Conservation (phyloP, 1,284 basidiomycete species). For the Anthracocystis setariae region DNA sequence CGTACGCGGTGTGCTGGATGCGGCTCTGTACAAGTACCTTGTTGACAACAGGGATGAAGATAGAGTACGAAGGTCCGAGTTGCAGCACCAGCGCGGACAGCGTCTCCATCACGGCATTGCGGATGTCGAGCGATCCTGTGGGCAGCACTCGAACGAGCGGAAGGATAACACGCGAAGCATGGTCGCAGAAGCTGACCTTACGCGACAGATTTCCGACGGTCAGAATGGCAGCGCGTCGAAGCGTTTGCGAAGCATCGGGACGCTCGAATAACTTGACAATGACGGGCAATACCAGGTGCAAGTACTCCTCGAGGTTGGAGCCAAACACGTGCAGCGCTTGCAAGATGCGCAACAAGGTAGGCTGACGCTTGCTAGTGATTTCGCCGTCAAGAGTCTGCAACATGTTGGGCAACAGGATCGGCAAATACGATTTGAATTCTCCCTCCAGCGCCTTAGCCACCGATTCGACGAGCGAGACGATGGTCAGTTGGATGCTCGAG, state of each 20-base stretch:
- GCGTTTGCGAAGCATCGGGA: conserved; percentile 77
- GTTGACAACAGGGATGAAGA: conserved; percentile 95
- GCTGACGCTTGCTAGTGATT: conserved; percentile 69
- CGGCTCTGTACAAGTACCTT: conserved; percentile 84
- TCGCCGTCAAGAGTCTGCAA: conserved; percentile 77
- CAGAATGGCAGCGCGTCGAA: conserved; percentile 88
- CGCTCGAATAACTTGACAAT: conserved; percentile 93
- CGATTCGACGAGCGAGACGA: conserved; percentile 92
- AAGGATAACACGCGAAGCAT: conserved; percentile 95
- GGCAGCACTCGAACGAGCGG: conserved; percentile 89
- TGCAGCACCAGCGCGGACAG: conserved; percentile 91
- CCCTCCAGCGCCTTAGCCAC: conserved; percentile 95
- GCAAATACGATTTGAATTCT: conserved; percentile 98
- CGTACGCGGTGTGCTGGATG: conserved; percentile 86
- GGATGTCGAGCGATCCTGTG: conserved; percentile 80
- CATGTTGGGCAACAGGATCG: conserved; percentile 87
- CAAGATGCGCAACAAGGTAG: conserved; percentile 88
- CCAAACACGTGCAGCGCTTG: conserved; percentile 94
- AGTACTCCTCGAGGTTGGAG: conserved; percentile 94
- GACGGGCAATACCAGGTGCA: conserved; percentile 94
- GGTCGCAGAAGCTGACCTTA: conserved; percentile 98
- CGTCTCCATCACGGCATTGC: conserved; percentile 89
- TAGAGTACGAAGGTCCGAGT: conserved; percentile 94
- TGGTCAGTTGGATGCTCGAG: conserved; percentile 84
- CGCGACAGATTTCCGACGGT: conserved; percentile 90